Evolutionary conservation across 2,329 filamentous ascomycete genomes (phyloP), one percentile per base, ranked within the genome.

Genomic region (Elsinoe ampelina): DNA sequence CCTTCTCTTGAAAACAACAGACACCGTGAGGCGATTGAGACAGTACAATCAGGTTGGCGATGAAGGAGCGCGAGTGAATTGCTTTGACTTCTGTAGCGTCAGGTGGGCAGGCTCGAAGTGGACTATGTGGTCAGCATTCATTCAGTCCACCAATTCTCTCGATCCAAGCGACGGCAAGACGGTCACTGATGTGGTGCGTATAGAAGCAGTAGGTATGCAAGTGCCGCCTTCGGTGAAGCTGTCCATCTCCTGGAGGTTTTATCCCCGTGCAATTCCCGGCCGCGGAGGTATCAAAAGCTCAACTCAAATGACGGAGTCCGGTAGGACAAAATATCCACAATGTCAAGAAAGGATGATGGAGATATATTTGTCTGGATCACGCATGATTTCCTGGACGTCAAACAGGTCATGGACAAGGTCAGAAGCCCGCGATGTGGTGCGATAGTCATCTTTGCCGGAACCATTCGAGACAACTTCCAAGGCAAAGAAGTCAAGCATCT

Each of bases 391-490:
- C 79, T 93, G 58, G 76, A 84, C 65, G 72, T 78, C 17, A 73
- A 77, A 17, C 64, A 74, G 4, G 73, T 80, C 30, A 85, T 89
- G 70, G 75, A 83, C 62, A 78, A 76, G 47, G 87, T 93, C 19
- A 83, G 86, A 61, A 87, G 81, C 63, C 83, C 85, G 17, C 79
- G 83, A 64, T 86, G 87, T 10, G 87, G 87, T 5, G 87, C 87
- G 11, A 85, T 89, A 50, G 86, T 91, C 8, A 66, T 90, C 34
- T 91, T 91, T 68, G 83, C 85, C 58, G 87, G 87, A 55, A 90
- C 86, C 1, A 95, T 89, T 2, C 78, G 89, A 58, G 84, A 92
- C 72, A 84, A 77, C 64, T 93, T 93, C 71, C 77, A 74, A 55
- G 77, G 79, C 58, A 84, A 85, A 59, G 76, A 83, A n/a, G 87